phyloP scores from a whole-genome alignment of 208 protist genomes.

The Trypanosoma brucei region DNA sequence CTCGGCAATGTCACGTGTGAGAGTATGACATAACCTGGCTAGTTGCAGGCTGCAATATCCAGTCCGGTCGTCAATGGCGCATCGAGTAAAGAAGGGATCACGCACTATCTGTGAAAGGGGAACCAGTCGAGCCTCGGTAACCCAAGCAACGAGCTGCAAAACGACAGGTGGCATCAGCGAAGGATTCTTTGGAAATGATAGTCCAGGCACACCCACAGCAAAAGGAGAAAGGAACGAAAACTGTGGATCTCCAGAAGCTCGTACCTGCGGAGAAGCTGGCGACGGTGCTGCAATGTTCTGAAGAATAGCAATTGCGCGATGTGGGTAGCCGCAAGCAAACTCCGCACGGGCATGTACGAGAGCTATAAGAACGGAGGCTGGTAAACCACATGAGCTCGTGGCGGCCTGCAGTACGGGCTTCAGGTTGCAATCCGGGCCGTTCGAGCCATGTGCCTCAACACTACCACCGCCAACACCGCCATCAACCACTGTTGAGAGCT shows the following conservation, averaged over 20 bases:
- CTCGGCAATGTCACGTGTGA: constrained; percentile 46
- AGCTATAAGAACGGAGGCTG: constrained; percentile 18
- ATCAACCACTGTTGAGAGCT: constrained; percentile 1
- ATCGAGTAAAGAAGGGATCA: constrained; percentile 50
- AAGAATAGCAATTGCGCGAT: constrained; percentile 27
- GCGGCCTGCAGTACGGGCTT: background rate
- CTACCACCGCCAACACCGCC: background rate
- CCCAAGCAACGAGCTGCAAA: constrained; percentile 58
- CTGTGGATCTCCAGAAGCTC: background rate
- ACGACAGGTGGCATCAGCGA: constrained; percentile 38
- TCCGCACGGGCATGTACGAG: constrained; percentile 25
- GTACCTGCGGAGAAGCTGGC: too few relatives aligned
- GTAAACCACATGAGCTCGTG: constrained; percentile 5
- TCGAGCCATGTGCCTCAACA: too few relatives aligned
- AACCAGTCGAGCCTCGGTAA: constrained; percentile 33
- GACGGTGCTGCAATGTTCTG: constrained; percentile 11
- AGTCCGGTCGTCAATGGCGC: constrained; percentile 30
- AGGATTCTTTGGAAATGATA: constrained; percentile 24
- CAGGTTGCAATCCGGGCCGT: too few relatives aligned
- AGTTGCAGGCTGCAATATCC: constrained; percentile 60
- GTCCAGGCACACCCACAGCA: background rate
- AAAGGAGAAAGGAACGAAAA: background rate
- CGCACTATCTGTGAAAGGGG: constrained; percentile 71
- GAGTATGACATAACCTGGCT: constrained; percentile 50
- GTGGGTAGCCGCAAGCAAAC: constrained; percentile 22